Base-by-base conservation (phyloP, 768 basidiomycete species). In the Lyophyllum decastes region DNA sequence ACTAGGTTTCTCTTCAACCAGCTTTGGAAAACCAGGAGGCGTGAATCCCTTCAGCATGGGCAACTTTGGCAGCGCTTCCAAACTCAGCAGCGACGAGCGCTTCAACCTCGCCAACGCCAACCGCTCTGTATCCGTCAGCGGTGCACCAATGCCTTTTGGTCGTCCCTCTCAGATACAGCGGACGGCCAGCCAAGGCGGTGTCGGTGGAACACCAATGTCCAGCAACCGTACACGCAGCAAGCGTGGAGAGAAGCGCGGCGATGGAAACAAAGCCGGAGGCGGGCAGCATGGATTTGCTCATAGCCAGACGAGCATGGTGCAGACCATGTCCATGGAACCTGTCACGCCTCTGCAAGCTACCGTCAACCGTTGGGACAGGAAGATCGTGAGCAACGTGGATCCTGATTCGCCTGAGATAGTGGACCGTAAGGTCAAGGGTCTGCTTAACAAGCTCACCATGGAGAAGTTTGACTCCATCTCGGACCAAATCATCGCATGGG, bases 391-490 rank as follows among this genome's bases (percentile, higher is more conserved):
- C 14, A 61, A 60, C 4, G 72, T 74, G 11, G 87, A 91, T 46
- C 72, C 76, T 12, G 89, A 92, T 45, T 87, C 90, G 1, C 89
- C 92, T 10, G 93, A 93, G 65, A 74, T 90, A 60, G 92, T 98
- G 25, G 94, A 97, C 64, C 90, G 94, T 52, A 96, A 95, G 75
- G 95, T 97, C 77, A 94, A 90, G 73, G 78, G 79, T 51, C 76
- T 97, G 56, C 87, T 98, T 66, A 96, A 98, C 83, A 97, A 94
- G 77, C 84, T 98, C 34, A 95, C 95, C 14, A 90, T 95, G 86
- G 94, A 98, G 79, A 91, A 90, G 64, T 98, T 98, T 80, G 92
- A 95, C 64, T 88, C 92, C 8, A 97, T 98, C 68, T 95, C 95
- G 2, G 87, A 92, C 68, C 94, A 98, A 72, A 96, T 98, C 70